Evolutionary conservation across 1,284 basidiomycete genomes (phyloP).

Genomic region (Malassezia japonica): DNA sequence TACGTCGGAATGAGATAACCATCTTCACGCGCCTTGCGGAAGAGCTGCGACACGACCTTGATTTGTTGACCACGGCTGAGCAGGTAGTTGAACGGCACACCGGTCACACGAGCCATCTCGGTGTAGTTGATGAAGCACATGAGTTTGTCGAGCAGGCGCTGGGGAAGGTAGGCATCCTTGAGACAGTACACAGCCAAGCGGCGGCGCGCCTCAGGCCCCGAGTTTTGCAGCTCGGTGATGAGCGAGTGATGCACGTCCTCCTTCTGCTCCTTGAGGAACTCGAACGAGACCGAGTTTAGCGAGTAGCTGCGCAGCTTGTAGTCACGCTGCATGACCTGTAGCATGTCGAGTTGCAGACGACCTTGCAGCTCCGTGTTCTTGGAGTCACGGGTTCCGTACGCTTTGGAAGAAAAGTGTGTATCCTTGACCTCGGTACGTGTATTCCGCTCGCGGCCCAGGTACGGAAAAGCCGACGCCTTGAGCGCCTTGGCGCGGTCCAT

Average conservation of each 20-base stretch:
- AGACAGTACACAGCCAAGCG: conserved; percentile 47
- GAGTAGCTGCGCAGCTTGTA: conserved; percentile 47
- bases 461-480: conserved; percentile 41
- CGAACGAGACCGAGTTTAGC: conserved; percentile 47
- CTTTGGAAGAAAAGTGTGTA: conserved; percentile 48
- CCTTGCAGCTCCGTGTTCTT: conserved; percentile 47
- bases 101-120: conserved; percentile 48
- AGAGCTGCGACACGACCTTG: conserved; percentile 47
- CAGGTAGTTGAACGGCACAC: conserved; percentile 48
- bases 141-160: conserved; percentile 47
- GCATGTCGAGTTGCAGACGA: conserved; percentile 47
- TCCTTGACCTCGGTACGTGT: conserved; percentile 45
- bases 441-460: conserved; percentile 40
- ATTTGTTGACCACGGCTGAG: conserved; percentile 48
- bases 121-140: conserved; percentile 49
- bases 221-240: conserved; percentile 47
- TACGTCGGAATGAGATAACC: conserved; percentile 45
- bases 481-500: conserved; percentile 45
- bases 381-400: conserved; percentile 46
- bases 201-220: conserved; percentile 44
- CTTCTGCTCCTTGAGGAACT: conserved; percentile 47
- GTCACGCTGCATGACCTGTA: conserved; percentile 48
- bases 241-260: conserved; percentile 47
- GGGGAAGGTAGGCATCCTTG: conserved; percentile 48
- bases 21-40: conserved; percentile 46